Evolutionary conservation across 2,329 filamentous ascomycete species (phyloP).

Genomic region (Erysiphe neolycopersici): DNA sequence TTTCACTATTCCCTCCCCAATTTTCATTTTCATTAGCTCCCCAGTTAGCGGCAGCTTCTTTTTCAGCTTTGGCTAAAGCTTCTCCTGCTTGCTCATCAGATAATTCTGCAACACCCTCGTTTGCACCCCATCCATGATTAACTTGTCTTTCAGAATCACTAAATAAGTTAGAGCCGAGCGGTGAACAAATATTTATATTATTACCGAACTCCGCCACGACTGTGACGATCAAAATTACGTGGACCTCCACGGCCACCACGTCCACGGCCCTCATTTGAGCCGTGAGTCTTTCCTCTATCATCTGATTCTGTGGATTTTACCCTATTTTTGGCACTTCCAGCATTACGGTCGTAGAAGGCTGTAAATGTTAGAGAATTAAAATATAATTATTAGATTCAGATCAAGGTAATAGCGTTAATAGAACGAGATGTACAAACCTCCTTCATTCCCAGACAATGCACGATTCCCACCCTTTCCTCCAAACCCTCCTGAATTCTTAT

Average conservation of each 20-base stretch:
- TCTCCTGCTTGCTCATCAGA: conserved; percentile 82
- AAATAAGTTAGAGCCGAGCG: conserved; percentile 5
- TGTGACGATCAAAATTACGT: conserved; percentile 15
- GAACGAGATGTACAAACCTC: conserved; percentile 35
- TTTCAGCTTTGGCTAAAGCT: conserved; percentile 65
- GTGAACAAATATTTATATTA: conserved; percentile 1
- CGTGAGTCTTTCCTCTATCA: conserved; percentile 19
- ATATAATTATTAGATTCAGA: too few species aligned
- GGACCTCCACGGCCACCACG: conserved; percentile 10
- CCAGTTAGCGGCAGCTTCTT: conserved; percentile 25
- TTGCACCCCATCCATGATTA: conserved; percentile 69
- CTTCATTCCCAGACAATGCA: conserved; percentile 51
- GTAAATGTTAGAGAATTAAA: conserved; percentile 2
- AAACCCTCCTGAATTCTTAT: conserved; percentile 8
- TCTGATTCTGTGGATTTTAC: conserved; percentile 50
- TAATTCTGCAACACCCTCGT: conserved; percentile 58
- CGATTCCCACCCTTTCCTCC: conserved; percentile 15
- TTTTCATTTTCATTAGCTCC: conserved; percentile 4
- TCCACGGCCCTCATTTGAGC: conserved; percentile 24
- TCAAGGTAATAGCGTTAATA: not conserved
- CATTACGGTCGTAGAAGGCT: conserved; percentile 80
- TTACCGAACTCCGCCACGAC: conserved; percentile 12
- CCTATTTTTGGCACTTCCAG: conserved; percentile 61
- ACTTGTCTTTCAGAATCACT: conserved; percentile 70
- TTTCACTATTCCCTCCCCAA: not conserved